Evolutionary conservation across 495 filamentous ascomycete genomes (phyloP), one percentile per base, ranked within the genome.

Genomic region (Poronia punctata): DNA sequence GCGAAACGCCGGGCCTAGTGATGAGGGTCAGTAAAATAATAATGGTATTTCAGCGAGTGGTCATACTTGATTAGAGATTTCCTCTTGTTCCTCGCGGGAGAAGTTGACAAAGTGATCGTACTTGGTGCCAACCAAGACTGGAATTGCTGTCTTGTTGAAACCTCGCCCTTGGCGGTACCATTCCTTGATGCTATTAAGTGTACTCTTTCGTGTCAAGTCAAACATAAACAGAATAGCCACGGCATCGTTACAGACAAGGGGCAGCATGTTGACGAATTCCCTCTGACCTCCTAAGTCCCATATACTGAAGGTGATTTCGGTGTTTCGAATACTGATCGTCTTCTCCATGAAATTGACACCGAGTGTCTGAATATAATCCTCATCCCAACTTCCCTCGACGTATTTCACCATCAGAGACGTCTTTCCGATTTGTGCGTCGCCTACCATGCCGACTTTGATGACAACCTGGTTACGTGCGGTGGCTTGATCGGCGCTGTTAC

Each of bases 331-430:
- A 40, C 84, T 90, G 58, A 98, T 97, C 8, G 92, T 98, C 69
- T 98, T 98, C 63, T 98, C 92, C 92, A 98, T 98, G 69, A 98
- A 98, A 59, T 98, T 98, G 64, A 98, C 92, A 43, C 90, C 92
- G 34, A 98, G 67, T 18, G 92, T 98, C 66, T 98, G 92, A 53
- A 98, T 98, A 64, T 98, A 98, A 64, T 98, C 92, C 65, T 98
- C 92, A 63, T 98, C 92, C 86, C 93, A 98, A 62, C 87, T 94
- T 17, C 92, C 92, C 65, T 98, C 92, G 25, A 98, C 92, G 53
- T 98, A 98, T 65, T 98, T 98, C 36, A 98, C 92, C 92, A 98
- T 98, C 58, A 98, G 60, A 50, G 88, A 95, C 3, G 92, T 98
- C 72, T 98, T 98, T 44, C 92, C 92, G 51, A 98, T 98, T 61